phyloP scores from a whole-genome alignment of 2,329 filamentous ascomycete species.

The Penicillium sp. region DNA sequence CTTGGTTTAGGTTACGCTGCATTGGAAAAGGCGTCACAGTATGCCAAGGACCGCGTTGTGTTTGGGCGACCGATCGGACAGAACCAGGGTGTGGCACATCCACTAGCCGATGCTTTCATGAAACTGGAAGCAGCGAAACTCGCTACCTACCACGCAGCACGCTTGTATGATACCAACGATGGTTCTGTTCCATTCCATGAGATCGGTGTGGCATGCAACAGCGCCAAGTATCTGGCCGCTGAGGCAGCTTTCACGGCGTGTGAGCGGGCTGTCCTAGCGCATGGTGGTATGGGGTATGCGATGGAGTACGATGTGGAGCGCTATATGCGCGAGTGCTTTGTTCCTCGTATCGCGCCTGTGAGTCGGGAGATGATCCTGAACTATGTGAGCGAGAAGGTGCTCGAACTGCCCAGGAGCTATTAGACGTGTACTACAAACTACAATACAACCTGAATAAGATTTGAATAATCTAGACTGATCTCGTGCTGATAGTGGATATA shows the following conservation, averaged over 20 bases:
- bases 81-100: constrained; percentile 62
- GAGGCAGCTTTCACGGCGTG: constrained; percentile 63
- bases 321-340: constrained; percentile 60
- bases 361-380: constrained; percentile 54
- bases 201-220: constrained; percentile 67
- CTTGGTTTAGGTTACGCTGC: constrained; percentile 77
- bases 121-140: constrained; percentile 62
- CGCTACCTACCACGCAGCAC: constrained; percentile 62
- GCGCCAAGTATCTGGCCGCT: constrained; percentile 67
- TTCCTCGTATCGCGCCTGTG: constrained; percentile 61
- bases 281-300: constrained; percentile 66
- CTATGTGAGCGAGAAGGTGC: constrained; percentile 47
- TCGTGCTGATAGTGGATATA: too few relatives aligned
- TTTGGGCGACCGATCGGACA: constrained; percentile 60
- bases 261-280: constrained; percentile 57
- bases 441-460: too few relatives aligned
- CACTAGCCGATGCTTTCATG: constrained; percentile 62
- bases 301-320: constrained; percentile 64
- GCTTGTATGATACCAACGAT: constrained; percentile 59
- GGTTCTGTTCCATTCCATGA: constrained; percentile 54
- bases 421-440: constrained; percentile 20
- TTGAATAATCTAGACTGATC: too few relatives aligned
- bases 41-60: constrained; percentile 64
- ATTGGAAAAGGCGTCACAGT: constrained; percentile 61
- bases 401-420: constrained; percentile 46